These are phyloP conservation scores for Laetiporus sulphureus DNA, from an alignment of 1,284 basidiomycete species.

Conservation along the genomic window DNA sequence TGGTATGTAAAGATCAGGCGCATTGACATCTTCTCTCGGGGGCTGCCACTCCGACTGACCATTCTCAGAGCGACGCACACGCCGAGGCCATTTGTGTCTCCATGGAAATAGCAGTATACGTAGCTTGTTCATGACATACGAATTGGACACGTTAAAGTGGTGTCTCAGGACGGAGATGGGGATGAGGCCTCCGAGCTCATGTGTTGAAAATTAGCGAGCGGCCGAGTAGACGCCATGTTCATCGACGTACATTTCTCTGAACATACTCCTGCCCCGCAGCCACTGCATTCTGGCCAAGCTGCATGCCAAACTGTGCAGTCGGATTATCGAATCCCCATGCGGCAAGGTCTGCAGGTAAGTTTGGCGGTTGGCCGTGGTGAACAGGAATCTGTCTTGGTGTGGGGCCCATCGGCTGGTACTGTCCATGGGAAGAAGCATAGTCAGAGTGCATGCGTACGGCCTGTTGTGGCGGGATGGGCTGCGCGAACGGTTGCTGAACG, in stretches of 20 bases:
- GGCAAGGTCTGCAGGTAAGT: conserved; percentile 41
- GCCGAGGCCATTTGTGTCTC: conserved; percentile 81
- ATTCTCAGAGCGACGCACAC: conserved; percentile 54
- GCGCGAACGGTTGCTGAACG: conserved; percentile 31
- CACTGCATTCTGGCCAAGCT: conserved; percentile 89
- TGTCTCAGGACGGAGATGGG: conserved; percentile 82
- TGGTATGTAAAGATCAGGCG: conserved; percentile 95
- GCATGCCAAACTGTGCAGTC: conserved; percentile 95
- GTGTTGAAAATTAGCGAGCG: neutral
- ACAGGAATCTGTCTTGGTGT: conserved; percentile 25
- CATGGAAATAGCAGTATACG: conserved; percentile 93
- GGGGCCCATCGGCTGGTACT: conserved; percentile 22
- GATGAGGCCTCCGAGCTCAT: conserved; percentile 75
- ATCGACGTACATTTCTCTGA: conserved; percentile 76
- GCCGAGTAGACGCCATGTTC: neutral
- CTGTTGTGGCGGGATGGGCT: conserved; percentile 21
- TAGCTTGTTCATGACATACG: conserved; percentile 91
- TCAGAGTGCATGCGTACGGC: conserved; percentile 21
- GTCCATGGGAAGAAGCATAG: conserved; percentile 20
- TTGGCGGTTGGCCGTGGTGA: conserved; percentile 22
- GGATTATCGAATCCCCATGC: conserved; percentile 88
- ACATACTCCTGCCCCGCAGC: conserved; percentile 94
- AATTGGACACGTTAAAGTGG: conserved; percentile 96
- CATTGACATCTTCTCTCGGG: conserved; percentile 93
- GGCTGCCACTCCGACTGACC: conserved; percentile 79